Percentiles rank a stretch among this genome's conserved stretches.
phyloP scores from a whole-genome alignment of 228 moss, liverwort and hornwort genomes.

The Sphagnum fallax region DNA sequence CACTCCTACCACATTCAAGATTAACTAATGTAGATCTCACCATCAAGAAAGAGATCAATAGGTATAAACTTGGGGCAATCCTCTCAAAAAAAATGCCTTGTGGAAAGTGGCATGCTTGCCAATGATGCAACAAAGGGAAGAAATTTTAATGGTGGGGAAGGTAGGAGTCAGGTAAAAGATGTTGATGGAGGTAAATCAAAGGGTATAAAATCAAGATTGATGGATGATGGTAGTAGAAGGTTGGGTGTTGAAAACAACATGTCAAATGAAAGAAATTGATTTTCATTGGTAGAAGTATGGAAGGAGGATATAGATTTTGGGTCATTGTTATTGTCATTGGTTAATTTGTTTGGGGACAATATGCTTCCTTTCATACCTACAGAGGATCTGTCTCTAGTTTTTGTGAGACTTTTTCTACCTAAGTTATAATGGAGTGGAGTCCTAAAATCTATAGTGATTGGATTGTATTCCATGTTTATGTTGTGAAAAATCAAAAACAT shows the following conservation, averaged over 20 bases:
- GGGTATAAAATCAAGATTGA: slow-evolving; percentile 24
- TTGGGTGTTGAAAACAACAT: slow-evolving; percentile 25
- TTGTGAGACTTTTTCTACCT: slow-evolving; percentile 22
- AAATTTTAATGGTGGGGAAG: slow-evolving; percentile 34
- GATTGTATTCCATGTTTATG: no score
- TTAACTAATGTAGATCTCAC: slow-evolving; percentile 24
- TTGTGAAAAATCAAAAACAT: no score
- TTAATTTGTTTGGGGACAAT: slow-evolving; percentile 89
- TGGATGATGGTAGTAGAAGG: slow-evolving; percentile 42
- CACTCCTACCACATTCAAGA: neutral
- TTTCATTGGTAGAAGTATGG: slow-evolving; percentile 81
- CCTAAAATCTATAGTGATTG: no score
- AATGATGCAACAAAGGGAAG: slow-evolving; percentile 26
- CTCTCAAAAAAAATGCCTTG: slow-evolving; percentile 40
- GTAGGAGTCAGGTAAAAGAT: slow-evolving; percentile 20
- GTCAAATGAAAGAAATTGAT: slow-evolving; percentile 43
- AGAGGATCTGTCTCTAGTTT: slow-evolving; percentile 65
- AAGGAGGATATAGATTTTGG: slow-evolving; percentile 86
- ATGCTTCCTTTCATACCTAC: slow-evolving; percentile 94
- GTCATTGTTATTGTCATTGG: slow-evolving; percentile 56
- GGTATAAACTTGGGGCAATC: slow-evolving; percentile 32
- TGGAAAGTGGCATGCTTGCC: slow-evolving; percentile 24
- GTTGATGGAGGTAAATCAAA: slow-evolving; percentile 32
- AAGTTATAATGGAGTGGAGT: no score
- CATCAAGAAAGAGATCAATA: slow-evolving; percentile 51